phyloP scores from a whole-genome alignment of 2,329 filamentous ascomycete genomes.

The Fusarium dimerum region DNA sequence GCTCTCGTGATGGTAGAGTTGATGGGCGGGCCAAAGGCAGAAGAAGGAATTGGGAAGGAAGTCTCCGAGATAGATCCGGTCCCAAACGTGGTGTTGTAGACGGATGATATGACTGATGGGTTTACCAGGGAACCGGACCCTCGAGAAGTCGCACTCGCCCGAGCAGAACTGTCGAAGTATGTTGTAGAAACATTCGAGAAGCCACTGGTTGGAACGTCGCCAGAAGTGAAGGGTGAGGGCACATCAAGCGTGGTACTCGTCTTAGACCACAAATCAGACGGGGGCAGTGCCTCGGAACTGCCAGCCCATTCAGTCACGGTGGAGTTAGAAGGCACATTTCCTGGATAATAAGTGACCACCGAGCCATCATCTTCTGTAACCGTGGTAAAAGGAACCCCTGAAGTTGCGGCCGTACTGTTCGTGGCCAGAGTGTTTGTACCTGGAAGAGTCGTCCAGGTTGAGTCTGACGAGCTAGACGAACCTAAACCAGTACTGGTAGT shows the following conservation, averaged over 20 bases:
- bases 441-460: neutral
- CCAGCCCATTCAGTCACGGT: neutral
- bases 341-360: neutral
- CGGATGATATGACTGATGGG: neutral
- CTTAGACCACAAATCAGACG: neutral
- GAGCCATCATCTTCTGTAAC: neutral
- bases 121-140: neutral
- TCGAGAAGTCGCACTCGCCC: neutral
- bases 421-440: neutral
- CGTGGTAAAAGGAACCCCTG: neutral
- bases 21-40: constrained; percentile 3
- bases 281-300: neutral
- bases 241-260: neutral
- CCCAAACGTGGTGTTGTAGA: constrained; percentile 13
- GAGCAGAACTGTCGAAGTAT: neutral
- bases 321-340: neutral
- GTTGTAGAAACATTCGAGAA: neutral
- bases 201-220: neutral
- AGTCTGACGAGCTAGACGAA: neutral
- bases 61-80: neutral
- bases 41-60: constrained; percentile 3
- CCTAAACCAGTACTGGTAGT: neutral
- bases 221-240: neutral
- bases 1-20: constrained; percentile 13
- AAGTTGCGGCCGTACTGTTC: neutral